Evolutionary conservation across 1,284 basidiomycete species (phyloP).

Genomic region (Coniferiporia sulphurascens): DNA sequence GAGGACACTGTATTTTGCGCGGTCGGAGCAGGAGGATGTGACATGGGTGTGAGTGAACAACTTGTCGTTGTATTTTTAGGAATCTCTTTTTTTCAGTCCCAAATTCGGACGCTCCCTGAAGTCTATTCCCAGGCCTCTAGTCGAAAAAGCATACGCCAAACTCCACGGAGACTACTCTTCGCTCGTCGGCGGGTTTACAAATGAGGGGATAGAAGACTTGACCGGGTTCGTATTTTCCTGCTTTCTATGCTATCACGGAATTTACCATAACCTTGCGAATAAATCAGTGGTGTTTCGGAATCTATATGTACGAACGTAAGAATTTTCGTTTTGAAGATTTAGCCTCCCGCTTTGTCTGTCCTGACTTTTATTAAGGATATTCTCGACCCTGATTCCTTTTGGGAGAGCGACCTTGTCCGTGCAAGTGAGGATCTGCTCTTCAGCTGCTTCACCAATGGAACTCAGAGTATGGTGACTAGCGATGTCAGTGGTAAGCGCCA

Average conservation of each 20-base stretch:
- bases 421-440: constrained; percentile 45
- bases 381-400: constrained; percentile 26
- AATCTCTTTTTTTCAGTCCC: background rate
- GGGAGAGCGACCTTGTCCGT: constrained; percentile 24
- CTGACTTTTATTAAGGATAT: constrained; percentile 25
- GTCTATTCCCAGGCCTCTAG: constrained; percentile 30
- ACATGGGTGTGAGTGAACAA: constrained; percentile 38
- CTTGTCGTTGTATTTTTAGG: background rate
- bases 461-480: constrained; percentile 12
- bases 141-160: constrained; percentile 55
- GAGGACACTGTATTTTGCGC: constrained; percentile 47
- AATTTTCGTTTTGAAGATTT: constrained; percentile 15
- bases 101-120: background rate
- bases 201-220: constrained; percentile 45
- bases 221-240: constrained; percentile 34
- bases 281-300: constrained; percentile 38
- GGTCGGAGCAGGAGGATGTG: constrained; percentile 40
- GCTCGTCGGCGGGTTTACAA: constrained; percentile 35
- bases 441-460: constrained; percentile 32
- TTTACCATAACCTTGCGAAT: background rate
- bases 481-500: constrained; percentile 9
- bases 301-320: constrained; percentile 35
- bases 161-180: constrained; percentile 44
- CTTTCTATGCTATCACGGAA: background rate
- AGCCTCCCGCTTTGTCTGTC: background rate